phyloP scores from a whole-genome alignment of 2,329 filamentous ascomycete genomes.

The Fusarium equiseti region DNA sequence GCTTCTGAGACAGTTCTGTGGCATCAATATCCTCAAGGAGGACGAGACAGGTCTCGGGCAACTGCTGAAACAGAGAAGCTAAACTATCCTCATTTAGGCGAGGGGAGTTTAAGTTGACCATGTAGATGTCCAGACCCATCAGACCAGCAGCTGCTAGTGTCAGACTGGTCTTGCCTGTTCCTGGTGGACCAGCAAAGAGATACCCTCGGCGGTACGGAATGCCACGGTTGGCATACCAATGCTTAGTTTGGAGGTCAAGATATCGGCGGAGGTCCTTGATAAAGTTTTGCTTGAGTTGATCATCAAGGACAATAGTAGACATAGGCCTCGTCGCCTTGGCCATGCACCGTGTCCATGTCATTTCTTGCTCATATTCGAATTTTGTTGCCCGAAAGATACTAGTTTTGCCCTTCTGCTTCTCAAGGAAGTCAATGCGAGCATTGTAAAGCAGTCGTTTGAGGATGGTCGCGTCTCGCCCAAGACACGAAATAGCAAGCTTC shows the following conservation, averaged over 20 bases:
- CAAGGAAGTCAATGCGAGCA: conserved; percentile 23
- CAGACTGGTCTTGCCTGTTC: conserved; percentile 38
- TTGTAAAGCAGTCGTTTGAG: conserved; percentile 34
- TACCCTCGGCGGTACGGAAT: conserved; percentile 42
- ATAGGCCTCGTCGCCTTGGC: conserved; percentile 34
- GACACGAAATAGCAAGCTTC: conserved; percentile 8
- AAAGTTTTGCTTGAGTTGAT: conserved; percentile 27
- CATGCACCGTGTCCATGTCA: conserved; percentile 30
- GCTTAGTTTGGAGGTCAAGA: conserved; percentile 29
- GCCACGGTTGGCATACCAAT: conserved; percentile 35
- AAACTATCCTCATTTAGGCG: conserved; percentile 27
- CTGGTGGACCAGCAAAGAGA: conserved; percentile 38
- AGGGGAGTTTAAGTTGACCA: conserved; percentile 25
- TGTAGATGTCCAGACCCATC: conserved; percentile 37
- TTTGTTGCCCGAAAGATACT: conserved; percentile 26
- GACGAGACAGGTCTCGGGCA: conserved; percentile 25
- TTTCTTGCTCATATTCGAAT: neutral
- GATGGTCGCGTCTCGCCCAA: conserved; percentile 20
- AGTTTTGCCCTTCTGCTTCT: conserved; percentile 27
- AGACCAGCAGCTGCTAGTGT: conserved; percentile 30
- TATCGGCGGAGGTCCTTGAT: conserved; percentile 36
- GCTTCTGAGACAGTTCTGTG: conserved; percentile 12
- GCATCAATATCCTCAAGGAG: conserved; percentile 36
- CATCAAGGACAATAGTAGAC: conserved; percentile 34
- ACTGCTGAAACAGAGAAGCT: conserved; percentile 9